Percentiles rank a stretch among this genome's conserved stretches.
These are phyloP conservation scores for Yamadazyma taylorii DNA, from an alignment of 1,139 yeast species.

Conservation along the genomic window DNA sequence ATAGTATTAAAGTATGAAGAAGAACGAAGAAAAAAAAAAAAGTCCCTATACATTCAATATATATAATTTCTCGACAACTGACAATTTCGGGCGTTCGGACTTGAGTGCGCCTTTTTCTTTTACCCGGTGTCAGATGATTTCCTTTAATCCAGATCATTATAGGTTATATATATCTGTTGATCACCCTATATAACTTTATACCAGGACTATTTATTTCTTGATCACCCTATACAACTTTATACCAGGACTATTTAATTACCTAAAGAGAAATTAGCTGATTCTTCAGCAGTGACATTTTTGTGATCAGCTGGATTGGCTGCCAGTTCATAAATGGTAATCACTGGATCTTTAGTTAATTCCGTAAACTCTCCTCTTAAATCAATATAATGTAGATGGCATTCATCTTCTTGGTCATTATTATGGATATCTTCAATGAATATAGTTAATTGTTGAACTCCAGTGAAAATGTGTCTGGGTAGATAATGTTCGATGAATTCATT, in stretches of 20 bases:
- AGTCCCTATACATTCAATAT: no score
- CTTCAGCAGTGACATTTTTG: conserved; percentile 28
- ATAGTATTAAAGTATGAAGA: no score
- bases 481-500: conserved; percentile 77
- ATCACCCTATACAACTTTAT: no score
- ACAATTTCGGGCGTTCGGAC: conserved; percentile 28
- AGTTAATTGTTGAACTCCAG: conserved; percentile 68
- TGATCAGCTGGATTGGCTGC: conserved; percentile 95
- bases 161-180: no score
- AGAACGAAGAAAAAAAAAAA: neutral
- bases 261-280: conserved; percentile 1
- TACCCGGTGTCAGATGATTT: conserved; percentile 1
- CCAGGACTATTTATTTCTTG: no score
- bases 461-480: conserved; percentile 71
- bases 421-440: conserved; percentile 67
- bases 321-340: conserved; percentile 76
- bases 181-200: no score
- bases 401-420: conserved; percentile 61
- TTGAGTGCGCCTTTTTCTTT: conserved; percentile 22
- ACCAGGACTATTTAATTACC: neutral
- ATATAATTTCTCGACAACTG: conserved; percentile 15
- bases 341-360: conserved; percentile 63
- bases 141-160: neutral
- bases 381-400: conserved; percentile 60
- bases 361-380: conserved; percentile 84